Base-by-base conservation (phyloP, 768 basidiomycete species). In the Termitomyces bulborhizus region DNA sequence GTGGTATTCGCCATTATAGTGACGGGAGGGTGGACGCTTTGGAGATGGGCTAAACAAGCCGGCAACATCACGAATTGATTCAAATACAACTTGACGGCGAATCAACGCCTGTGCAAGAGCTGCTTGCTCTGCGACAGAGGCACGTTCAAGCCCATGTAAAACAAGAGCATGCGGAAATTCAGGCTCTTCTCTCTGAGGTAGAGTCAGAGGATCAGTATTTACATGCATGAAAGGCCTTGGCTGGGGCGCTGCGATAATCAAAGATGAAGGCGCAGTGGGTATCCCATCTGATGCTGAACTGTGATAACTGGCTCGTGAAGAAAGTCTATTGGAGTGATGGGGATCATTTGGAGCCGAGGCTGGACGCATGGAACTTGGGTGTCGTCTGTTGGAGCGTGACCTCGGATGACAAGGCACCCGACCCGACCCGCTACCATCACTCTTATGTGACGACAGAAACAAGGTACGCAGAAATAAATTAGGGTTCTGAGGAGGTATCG, bases 141-240 rank as follows among this genome's bases (percentile, higher is more conserved):
- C 76, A 63, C 83, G 68, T 63, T 91, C 88, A 18, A 92, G 75
- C 0, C 86, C 86, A 3, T 86, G 81, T 6, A 89, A 65, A 3
- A 90, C 85, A 2, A 91, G 68, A 3, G 81, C 88, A 48, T 75
- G 72, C 1, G 88, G 85, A 70, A 74, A 61, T 55, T 75, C 63
- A 21, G 70, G 58, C 18, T 53, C 47, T 46, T 51, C 39, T 24
- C 26, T 53, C 3, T 36, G 54, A 13, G 57, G 60, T 26, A 61
- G 36, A 26, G 68, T 61, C 18, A 69, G 62, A 31, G 73, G 67
- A 55, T 74, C 71, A 27, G 73, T 71, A 55, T 70, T 66, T 42
- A 73, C 63, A 60, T 74, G 74, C 4, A 46, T 57, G 58, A 42
- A 61, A 47, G 44, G 66, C 50, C 57, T 60, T 53, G 56, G 56